Evolutionary conservation across 768 basidiomycete genomes (phyloP), one percentile per base, ranked within the genome.

Genomic region (Boletus sensibilis): DNA sequence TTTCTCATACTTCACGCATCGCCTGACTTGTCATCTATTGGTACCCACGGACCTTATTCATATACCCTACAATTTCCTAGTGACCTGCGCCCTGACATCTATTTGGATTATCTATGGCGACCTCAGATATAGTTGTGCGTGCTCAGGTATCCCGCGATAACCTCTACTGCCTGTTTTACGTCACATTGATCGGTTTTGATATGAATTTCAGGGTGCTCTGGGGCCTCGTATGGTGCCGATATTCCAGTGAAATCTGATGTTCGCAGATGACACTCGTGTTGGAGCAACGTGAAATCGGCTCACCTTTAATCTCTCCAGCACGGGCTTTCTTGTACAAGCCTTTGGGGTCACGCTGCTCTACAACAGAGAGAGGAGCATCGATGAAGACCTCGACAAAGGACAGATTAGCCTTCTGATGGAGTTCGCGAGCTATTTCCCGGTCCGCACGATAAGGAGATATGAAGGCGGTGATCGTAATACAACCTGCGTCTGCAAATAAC

Each of bases 371-470:
- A 7, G 96, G 93, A 0, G 94, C 96, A 73, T 98, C 96, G 45
- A 98, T 80, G 66, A 87, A 99, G 38, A 98, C 94, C 75, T 99
- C 97, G 57, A 99, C 69, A 73, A 99, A 98, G 38, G 86, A 84
- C 41, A 98, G 74, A 18, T 79, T 78, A 2, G 84, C 79, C 48
- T 83, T 78, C 46, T 83, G 80, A 72, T 99, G 96, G 29, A 98
- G 79, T 56, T 86, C 77, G 42, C 97, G 85, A 21, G 92, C 97
- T 45, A 87, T 70, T 13, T 82, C 79, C 34, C 97, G 86, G 77
- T 99, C 96, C 14, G 85, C 82, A 47, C 83, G 80, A 75, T 98
- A 98, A n/a, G 97, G 97, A 1, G 97, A 98, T 73, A 99, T 99
- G 77, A 99, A 99, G 13, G 97, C 95, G 18, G 97, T 96, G 69